Base-by-base conservation (phyloP, 768 basidiomycete genomes). In the Psilocybe subaeruginosa region DNA sequence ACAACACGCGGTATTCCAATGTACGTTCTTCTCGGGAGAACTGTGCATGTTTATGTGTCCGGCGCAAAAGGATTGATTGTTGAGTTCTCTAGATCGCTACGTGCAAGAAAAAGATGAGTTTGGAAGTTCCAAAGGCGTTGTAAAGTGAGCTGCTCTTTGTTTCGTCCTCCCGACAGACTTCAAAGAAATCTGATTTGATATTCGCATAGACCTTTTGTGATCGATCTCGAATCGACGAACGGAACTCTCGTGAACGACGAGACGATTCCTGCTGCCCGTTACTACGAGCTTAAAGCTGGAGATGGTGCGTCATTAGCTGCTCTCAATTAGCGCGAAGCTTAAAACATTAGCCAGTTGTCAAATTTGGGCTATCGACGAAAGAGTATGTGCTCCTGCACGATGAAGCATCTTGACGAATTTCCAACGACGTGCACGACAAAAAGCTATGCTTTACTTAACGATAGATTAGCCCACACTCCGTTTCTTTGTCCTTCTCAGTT, bases 191-290 rank as follows among this genome's bases (percentile, higher is more conserved):
- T 51, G 66, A 45, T 49, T 49, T 51, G 29, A 47, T 56, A 46
- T 37, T 62, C 23, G n/a, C 47, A 43, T 35, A 99, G 95, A 70
- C 95, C 97, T 1, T 99, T 95, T 73, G 85, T 99, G 53, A 97
- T 99, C 61, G 97, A 99, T 76, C 85, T 99, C 8, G 96, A 99
- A 67, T 97, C 95, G n/a, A 98, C 97, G 2, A 99, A 99, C 71
- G 89, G 92, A 2, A 99, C 97, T 0, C 82, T 85, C 66, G 97
- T 99, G 49, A 99, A 99, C 68, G 93, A 89, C 63, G 85, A 90
- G 68, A 75, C 82, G 51, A 90, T 99, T 63, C 97, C 97, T 2
- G 79, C 87, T 1, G 89, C 94, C 7, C 80, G 97, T 61, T 99
- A 87, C 73, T 96, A 90, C 70, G 95, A 97, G 73, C 77, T 97